A percentile compares a stretch with the other conserved stretches of the same genome.
phyloP scores from a whole-genome alignment of 768 basidiomycete genomes.

The Boletus pseudopeckii region DNA sequence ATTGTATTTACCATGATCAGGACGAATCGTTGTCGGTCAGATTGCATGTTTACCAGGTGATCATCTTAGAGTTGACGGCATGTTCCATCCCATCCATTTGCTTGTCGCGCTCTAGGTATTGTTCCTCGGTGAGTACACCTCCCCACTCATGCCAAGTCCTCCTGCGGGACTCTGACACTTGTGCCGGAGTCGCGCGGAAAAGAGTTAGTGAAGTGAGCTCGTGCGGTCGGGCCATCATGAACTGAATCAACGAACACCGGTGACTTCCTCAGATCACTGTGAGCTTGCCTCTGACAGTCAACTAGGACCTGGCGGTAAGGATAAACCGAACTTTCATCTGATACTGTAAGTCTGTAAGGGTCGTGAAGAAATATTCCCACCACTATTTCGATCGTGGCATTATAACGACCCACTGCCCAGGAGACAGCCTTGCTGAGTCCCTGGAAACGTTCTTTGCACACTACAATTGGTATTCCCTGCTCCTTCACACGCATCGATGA shows the following conservation, averaged over 20 bases:
- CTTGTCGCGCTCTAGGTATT: slow-evolving; percentile 43
- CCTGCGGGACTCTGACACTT: slow-evolving; percentile 39
- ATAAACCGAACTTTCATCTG: not conserved
- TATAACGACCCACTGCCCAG: not conserved
- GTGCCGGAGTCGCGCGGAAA: slow-evolving; percentile 46
- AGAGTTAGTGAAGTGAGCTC: slow-evolving; percentile 30
- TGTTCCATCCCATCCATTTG: slow-evolving; percentile 42
- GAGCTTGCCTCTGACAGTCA: too few species aligned
- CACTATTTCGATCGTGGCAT: not conserved
- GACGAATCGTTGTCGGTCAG: not conserved
- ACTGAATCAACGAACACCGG: not conserved
- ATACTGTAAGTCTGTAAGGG: too few species aligned
- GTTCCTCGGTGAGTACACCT: slow-evolving; percentile 38
- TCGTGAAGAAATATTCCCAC: not conserved
- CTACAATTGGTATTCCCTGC: not conserved
- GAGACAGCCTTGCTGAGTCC: not conserved
- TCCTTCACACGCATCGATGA: too few species aligned
- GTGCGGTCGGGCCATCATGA: not conserved
- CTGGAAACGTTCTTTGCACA: not conserved
- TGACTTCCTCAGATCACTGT: not conserved
- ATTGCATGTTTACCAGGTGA: slow-evolving; percentile 41
- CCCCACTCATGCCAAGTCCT: slow-evolving; percentile 43
- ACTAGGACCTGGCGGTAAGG: not conserved
- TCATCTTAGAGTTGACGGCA: slow-evolving; percentile 42
- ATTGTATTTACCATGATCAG: not conserved